These are phyloP conservation scores for Flaveria brownii DNA, from an alignment of 129 eudicot species.

Conservation along the genomic window DNA sequence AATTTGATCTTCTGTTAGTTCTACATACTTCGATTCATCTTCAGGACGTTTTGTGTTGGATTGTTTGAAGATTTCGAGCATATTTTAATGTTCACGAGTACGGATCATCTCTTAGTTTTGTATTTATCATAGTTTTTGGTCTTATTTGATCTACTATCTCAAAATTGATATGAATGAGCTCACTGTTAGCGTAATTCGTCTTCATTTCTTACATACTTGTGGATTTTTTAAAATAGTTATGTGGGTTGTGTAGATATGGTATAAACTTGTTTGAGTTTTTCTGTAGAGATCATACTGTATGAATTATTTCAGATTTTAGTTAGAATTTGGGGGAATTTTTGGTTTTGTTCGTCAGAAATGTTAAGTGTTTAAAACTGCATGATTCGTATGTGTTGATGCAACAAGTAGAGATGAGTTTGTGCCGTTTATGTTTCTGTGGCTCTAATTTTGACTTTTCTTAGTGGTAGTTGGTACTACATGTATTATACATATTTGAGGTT, in stretches of 20 bases:
- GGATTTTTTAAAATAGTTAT: too few relatives aligned
- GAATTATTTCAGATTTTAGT: not conserved
- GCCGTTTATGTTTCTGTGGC: not conserved
- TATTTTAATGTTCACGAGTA: slow-evolving; percentile 1
- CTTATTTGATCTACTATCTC: not conserved
- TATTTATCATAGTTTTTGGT: not conserved
- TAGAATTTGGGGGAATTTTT: not conserved
- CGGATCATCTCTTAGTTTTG: not conserved
- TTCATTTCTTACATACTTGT: not conserved
- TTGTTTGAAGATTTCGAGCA: not conserved
- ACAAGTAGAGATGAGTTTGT: too few relatives aligned
- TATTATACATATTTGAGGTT: not conserved
- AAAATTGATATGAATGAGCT: not conserved
- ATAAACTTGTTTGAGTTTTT: too few relatives aligned
- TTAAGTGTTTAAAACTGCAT: not conserved
- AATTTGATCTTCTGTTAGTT: not conserved
- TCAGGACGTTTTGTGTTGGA: not conserved
- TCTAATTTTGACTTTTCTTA: not conserved
- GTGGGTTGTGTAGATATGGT: not conserved
- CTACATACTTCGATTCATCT: not conserved
- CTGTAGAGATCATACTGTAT: not conserved
- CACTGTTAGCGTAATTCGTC: not conserved
- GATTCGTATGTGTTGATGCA: not conserved
- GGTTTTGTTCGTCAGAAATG: not conserved
- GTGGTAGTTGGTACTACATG: too few relatives aligned